Base-by-base conservation (phyloP, 169 alveolate species). In the Fabrea salina region DNA sequence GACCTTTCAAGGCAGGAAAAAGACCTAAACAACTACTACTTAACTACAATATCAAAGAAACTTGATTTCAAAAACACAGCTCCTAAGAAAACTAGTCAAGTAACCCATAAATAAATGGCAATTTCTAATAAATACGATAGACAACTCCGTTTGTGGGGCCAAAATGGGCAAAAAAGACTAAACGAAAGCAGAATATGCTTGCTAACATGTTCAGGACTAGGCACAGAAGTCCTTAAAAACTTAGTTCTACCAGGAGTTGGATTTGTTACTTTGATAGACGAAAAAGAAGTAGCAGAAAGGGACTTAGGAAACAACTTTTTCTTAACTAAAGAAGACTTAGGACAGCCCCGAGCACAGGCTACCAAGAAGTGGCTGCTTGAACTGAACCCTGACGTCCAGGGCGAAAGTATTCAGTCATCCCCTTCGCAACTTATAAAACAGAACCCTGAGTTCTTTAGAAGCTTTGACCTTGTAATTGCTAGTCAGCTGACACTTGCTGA, bases 131-230 rank as follows among this genome's bases (percentile, higher is more conserved):
- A 93, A 86, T 93, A 93, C 78, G 97, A 93, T 54, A 61, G 96
- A 77, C 89, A 93, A 81, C 80, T 87, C 0, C 85, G 97, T 58
- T 82, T 93, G 6, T 95, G 98, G 98, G 97, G 98, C 16, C 61
- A 83, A 13, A 91, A 93, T 57, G 97, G 98, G 19, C 89, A 95
- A 77, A 79, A 80, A 41, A 66, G 74, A 13, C 86, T 93, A 2
- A 43, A 80, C 22, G 79, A 83, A 3, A 64, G 95, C 8, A 67
- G 67, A n/a, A 82, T 95, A n/a, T 86, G 89, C 11, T 75, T 89
- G n/a, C 74, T 95, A 50, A 89, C 86, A 25, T 85, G 94, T 25
- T 85, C 82, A 39, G 90, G 94, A 1, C 40, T 79, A 7, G 91
- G 94, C 0, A 86, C 92, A 2, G 98, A 95, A 82, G 87, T 93